Evolutionary conservation across 2,329 filamentous ascomycete genomes (phyloP).

Genomic region (Paraconiothyrium sp.): DNA sequence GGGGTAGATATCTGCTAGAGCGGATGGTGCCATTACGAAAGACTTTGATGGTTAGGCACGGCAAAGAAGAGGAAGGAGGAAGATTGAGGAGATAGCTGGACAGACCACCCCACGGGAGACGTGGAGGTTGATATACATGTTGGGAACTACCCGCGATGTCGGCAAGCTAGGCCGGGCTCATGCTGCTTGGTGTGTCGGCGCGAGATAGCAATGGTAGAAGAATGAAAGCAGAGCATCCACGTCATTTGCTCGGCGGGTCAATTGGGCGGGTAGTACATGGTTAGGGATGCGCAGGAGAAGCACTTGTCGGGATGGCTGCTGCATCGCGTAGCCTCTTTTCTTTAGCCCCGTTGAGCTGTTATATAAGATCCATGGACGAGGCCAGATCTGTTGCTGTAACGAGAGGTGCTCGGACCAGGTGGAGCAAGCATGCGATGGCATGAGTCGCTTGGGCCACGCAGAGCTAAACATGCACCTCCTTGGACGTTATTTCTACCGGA

Average conservation of each 20-base stretch:
- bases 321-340: conserved; percentile 44
- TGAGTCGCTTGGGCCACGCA: conserved; percentile 12
- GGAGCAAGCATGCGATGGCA: conserved; percentile 25
- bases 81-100: conserved; percentile 35
- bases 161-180: conserved; percentile 36
- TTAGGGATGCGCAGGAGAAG: conserved; percentile 40
- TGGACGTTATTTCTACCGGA: conserved; percentile 44
- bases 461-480: conserved; percentile 19
- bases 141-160: conserved; percentile 38
- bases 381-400: conserved; percentile 46
- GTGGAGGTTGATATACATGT: conserved; percentile 52
- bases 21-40: conserved; percentile 54
- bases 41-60: conserved; percentile 27
- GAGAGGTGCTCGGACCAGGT: conserved; percentile 21
- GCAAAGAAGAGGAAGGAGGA: conserved; percentile 34
- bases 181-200: conserved; percentile 47
- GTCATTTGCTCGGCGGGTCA: conserved; percentile 52
- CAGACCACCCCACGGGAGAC: conserved; percentile 46
- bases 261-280: conserved; percentile 48
- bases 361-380: conserved; percentile 32
- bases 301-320: conserved; percentile 38
- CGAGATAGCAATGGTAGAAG: conserved; percentile 46
- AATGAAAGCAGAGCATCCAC: conserved; percentile 41
- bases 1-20: conserved; percentile 51
- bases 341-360: conserved; percentile 45